These are phyloP conservation scores for Gonapodya prolifera DNA, from an alignment of 192 early-diverging fungal genomes.

Conservation along the genomic window DNA sequence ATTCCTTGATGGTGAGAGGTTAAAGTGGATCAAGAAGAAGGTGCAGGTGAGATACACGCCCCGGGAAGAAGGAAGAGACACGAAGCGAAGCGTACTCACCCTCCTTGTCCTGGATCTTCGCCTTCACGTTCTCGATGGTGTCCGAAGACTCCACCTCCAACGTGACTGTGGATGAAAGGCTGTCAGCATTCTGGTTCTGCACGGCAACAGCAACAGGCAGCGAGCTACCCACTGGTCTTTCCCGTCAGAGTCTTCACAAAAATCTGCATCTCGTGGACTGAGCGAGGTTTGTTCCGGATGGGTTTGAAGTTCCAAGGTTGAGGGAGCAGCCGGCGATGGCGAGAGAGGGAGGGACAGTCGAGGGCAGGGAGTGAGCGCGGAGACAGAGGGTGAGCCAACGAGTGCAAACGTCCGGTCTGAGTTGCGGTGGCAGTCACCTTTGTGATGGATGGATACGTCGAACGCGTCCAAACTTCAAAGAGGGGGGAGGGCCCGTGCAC, in stretches of 20 bases:
- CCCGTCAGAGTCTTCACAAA: constrained; percentile 80
- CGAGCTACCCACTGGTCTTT: constrained; percentile 55
- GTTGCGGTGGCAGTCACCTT: too few species aligned
- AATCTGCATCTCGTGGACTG: constrained; percentile 54
- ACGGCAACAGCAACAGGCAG: constrained; percentile 16
- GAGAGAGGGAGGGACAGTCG: too few species aligned
- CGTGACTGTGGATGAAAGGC: not conserved
- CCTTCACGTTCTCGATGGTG: constrained; percentile 70
- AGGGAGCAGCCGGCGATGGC: too few species aligned
- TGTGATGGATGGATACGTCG: too few species aligned
- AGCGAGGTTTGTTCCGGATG: too few species aligned
- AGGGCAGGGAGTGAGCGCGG: too few species aligned
- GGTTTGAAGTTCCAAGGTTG: too few species aligned
- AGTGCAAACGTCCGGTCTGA: too few species aligned
- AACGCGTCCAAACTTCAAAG: too few species aligned
- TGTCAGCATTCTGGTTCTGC: not conserved
- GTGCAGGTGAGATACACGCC: not conserved
- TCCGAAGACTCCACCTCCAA: constrained; percentile 63
- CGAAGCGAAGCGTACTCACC: constrained; percentile 23
- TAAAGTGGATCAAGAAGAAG: not conserved
- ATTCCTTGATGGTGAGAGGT: constrained; percentile 41
- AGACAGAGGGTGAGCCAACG: too few species aligned
- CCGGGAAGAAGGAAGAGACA: not conserved
- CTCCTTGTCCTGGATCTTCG: constrained; percentile 97
- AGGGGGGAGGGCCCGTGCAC: too few species aligned